Conservation (phyloP, 2,329 filamentous ascomycete genomes). For the Fusarium nisikadoi region DNA sequence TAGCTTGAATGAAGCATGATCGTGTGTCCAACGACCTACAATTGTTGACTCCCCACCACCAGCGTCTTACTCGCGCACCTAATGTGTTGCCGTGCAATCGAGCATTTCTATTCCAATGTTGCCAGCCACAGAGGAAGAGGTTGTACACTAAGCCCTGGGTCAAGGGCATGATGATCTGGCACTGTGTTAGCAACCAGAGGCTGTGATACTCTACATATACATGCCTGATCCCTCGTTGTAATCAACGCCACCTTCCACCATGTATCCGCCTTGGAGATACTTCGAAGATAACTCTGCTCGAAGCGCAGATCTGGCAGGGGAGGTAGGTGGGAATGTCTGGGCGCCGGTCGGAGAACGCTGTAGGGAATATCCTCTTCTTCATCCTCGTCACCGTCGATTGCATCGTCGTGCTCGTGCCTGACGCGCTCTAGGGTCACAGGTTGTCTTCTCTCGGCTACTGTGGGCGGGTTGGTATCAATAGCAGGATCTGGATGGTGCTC, state of each 20-base stretch:
- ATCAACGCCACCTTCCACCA: constrained; percentile 86
- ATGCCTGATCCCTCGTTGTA: constrained; percentile 87
- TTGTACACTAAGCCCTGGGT: constrained; percentile 92
- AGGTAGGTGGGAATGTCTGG: constrained; percentile 60
- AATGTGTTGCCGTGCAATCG: constrained; percentile 79
- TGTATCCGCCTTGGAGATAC: constrained; percentile 81
- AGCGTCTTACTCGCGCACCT: constrained; percentile 82
- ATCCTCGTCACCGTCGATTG: constrained; percentile 56
- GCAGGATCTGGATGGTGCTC: constrained; percentile 74
- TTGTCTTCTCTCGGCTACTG: constrained; percentile 70
- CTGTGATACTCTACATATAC: constrained; percentile 10
- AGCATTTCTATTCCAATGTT: constrained; percentile 85
- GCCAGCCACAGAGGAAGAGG: constrained; percentile 85
- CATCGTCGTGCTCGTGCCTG: constrained; percentile 40
- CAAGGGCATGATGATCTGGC: constrained; percentile 83
- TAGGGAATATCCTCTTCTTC: constrained; percentile 73
- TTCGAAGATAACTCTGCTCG: constrained; percentile 97
- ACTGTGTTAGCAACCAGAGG: not conserved
- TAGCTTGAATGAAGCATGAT: not conserved
- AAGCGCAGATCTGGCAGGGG: constrained; percentile 90
- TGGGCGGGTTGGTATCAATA: constrained; percentile 85
- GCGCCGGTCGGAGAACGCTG: constrained; percentile 68
- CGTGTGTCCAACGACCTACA: constrained; percentile 51
- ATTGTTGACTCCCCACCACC: constrained; percentile 97
- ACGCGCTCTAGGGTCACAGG: constrained; percentile 42